phyloP scores from a whole-genome alignment of 345 rosid species.

The Rubroshorea leprosula region DNA sequence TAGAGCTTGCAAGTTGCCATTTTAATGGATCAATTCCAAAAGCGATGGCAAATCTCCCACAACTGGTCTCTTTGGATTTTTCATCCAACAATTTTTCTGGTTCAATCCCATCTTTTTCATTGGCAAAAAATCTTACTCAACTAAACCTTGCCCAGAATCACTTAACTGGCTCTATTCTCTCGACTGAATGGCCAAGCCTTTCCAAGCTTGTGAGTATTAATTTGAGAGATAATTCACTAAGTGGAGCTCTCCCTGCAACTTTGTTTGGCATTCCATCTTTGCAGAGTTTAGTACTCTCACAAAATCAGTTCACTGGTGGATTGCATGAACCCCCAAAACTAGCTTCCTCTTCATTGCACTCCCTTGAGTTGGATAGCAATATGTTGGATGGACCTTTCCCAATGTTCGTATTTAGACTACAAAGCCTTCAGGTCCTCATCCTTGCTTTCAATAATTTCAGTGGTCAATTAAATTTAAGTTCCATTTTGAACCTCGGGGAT shows the following conservation, averaged over 20 bases:
- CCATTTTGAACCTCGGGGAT: constrained; percentile 19
- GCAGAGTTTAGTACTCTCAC: constrained; percentile 8
- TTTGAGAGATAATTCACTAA: constrained; percentile 22
- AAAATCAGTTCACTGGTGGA: constrained; percentile 30
- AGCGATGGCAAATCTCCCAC: constrained; percentile 12
- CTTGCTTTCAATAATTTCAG: constrained; percentile 43
- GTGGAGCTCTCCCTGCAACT: constrained; percentile 27
- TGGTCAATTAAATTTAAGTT: constrained; percentile 21
- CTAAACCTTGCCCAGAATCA: constrained; percentile 25
- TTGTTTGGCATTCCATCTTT: constrained; percentile 16
- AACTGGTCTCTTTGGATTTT: constrained; percentile 25
- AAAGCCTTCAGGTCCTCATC: constrained; percentile 18
- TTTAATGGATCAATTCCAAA: constrained; percentile 22
- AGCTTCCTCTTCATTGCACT: constrained; percentile 2
- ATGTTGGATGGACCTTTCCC: constrained; percentile 28
- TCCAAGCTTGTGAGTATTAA: constrained; percentile 21
- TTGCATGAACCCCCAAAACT: not conserved
- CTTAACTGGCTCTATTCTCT: constrained; percentile 24
- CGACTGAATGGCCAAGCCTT: constrained; percentile 23
- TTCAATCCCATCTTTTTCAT: constrained; percentile 22
- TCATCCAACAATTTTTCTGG: constrained; percentile 19
- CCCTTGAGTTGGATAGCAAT: constrained; percentile 36
- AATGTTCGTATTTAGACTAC: constrained; percentile 7
- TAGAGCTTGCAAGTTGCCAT: constrained; percentile 5
- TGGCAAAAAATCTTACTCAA: constrained; percentile 15